Base-by-base conservation (phyloP, 495 filamentous ascomycete species). In the Trichocladium antarcticum region DNA sequence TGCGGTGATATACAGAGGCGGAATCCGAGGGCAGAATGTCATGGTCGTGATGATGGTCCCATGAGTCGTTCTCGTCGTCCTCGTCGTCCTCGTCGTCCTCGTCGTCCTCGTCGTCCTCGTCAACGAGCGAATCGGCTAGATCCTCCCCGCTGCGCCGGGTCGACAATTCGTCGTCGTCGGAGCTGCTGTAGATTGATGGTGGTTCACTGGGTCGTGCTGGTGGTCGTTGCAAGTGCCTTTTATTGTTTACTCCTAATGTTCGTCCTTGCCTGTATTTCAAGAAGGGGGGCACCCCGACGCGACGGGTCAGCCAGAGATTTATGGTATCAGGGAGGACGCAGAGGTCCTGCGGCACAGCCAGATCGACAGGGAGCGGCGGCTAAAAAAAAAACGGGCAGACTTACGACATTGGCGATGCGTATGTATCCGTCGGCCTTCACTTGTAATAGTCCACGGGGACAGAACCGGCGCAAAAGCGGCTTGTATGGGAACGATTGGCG, bases 11-110 rank as follows among this genome's bases (percentile, higher is more conserved):
- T 59, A 73, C 44, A 62, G 79, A 90, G 22, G 86, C 86, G n/a
- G 86, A 89, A 69, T 93, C 87, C 31, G 81, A 84, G 19, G 85
- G 83, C n/a, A n/a, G n/a, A n/a, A n/a, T n/a, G n/a, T n/a, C n/a
- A n/a, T n/a, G n/a, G n/a, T n/a, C n/a, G n/a, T n/a, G n/a, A n/a
- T n/a, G n/a, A n/a, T n/a, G n/a, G n/a, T n/a, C n/a, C n/a, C n/a
- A n/a, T n/a, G n/a, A n/a, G 43, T 83, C 80, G 56, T 92, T 67
- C 56, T 89, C 85, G 58, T 81, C 82, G 49, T 68, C 64, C 14
- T 68, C 56, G 17, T 65, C 51, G 5, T 54, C 50, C 10, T 88
- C 84, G 53, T 84, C 80, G 36, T 68, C 64, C 16, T 71, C 59
- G 35, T 68, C 54, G 22, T 63, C 68, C 22, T 72, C 66, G 21